These are phyloP conservation scores for Astrothelium subdiscretum DNA, from an alignment of 495 filamentous ascomycete genomes.

Conservation along the genomic window DNA sequence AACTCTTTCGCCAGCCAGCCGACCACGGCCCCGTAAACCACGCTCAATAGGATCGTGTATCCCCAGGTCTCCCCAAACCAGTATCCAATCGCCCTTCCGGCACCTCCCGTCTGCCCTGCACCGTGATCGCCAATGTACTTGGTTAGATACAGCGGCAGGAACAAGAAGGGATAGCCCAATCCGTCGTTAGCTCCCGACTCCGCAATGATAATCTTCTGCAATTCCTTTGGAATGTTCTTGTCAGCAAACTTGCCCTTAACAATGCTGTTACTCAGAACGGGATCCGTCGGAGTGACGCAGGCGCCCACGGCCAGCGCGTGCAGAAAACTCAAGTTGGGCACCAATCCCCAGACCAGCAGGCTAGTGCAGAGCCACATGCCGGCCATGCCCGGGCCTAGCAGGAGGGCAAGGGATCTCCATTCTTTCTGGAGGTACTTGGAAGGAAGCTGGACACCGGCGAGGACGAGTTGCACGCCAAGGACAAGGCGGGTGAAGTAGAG, in stretches of 20 bases:
- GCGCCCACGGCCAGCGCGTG: constrained; percentile 69
- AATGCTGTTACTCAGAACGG: constrained; percentile 77
- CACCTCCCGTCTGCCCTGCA: constrained; percentile 43
- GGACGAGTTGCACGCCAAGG: constrained; percentile 79
- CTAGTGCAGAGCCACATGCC: constrained; percentile 81
- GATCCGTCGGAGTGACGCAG: constrained; percentile 87
- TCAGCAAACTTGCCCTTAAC: constrained; percentile 93
- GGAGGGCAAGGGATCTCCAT: constrained; percentile 65
- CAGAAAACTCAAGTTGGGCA: constrained; percentile 61
- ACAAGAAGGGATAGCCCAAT: constrained; percentile 86
- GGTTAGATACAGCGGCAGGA: constrained; percentile 71
- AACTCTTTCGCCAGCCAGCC: constrained; percentile 74
- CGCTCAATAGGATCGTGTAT: constrained; percentile 70
- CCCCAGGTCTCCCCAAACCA: constrained; percentile 87
- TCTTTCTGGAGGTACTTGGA: constrained; percentile 68
- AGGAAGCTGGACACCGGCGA: constrained; percentile 86
- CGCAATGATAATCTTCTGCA: constrained; percentile 80
- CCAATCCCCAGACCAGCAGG: constrained; percentile 65
- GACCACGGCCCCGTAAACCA: constrained; percentile 62
- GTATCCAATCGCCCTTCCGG: constrained; percentile 54
- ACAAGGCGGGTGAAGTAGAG: constrained; percentile 80
- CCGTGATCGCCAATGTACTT: constrained; percentile 57
- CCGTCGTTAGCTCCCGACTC: constrained; percentile 91
- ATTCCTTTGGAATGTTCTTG: constrained; percentile 67
- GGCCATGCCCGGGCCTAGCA: constrained; percentile 79